Evolutionary conservation across 2,329 filamentous ascomycete genomes (phyloP), one percentile per base, ranked within the genome.

Genomic region (Pestalotiopsis sp.): DNA sequence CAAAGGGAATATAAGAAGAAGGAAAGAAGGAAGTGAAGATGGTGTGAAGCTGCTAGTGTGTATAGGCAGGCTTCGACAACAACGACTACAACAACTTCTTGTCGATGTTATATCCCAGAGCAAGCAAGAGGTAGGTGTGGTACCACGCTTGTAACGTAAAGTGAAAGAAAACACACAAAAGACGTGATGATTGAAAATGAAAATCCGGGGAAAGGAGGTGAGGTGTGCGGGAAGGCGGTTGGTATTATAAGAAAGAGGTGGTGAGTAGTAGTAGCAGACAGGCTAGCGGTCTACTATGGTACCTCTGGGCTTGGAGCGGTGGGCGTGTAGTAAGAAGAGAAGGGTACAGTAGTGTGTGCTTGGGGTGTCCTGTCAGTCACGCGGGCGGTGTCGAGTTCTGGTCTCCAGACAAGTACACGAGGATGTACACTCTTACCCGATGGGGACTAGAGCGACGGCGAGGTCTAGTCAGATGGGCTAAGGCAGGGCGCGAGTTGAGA

Each of bases 191-290:
- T 45, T 45, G 41, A 45, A 45, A 52, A 52, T 69, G 65, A 72
- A 72, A 74, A 73, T 75, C 73, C 70, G 72, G 72, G 73, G 72
- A 73, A 52, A 45, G 49, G 71, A 66, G 9, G 69, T 71, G 70
- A 68, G 72, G 7, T 68, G 27, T 71, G 71, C 67, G 72, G 71
- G 71, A 70, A 68, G 68, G 67, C 66, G 61, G 70, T 71, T 70
- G 75, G 69, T 77, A 73, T 73, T 77, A 76, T 77, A 77, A 74
- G 65, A 73, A 69, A 69, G 70, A 71, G 72, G 27, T 6, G 27
- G 27, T 31, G 6, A 25, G 25, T 25, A 25, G 25, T 70, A 76
- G 74, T 61, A 72, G 68, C 69, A 70, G 71, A 72, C 71, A 45
- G 45, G 64, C 63, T 49, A 65, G 66, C 68, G 65, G 66, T 60